phyloP scores from a whole-genome alignment of 805 yeast species.

The Vanderwaltozyma polyspora region DNA sequence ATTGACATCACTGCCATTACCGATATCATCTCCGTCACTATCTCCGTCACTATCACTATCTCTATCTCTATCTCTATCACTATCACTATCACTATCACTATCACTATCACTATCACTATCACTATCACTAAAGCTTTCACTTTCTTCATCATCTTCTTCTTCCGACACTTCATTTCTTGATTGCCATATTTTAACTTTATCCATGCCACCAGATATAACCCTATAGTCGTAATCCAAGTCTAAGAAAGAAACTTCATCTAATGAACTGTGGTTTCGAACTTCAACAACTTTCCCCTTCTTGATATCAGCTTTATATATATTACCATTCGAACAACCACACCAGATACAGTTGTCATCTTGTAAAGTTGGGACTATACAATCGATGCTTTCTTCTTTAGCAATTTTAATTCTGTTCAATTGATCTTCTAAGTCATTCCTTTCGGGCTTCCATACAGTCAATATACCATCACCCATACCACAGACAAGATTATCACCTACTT shows the following conservation, averaged over 20 bases:
- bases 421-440: slow-evolving; percentile 57
- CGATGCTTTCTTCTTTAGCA: slow-evolving; percentile 60
- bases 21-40: slow-evolving; percentile 6
- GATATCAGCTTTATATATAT: slow-evolving; percentile 54
- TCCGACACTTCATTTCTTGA: slow-evolving; percentile 13
- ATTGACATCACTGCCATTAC: slow-evolving; percentile 14
- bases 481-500: slow-evolving; percentile 50
- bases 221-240: slow-evolving; percentile 78
- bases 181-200: slow-evolving; percentile 73
- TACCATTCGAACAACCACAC: slow-evolving; percentile 76
- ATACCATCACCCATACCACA: slow-evolving; percentile 91
- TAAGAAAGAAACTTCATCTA: slow-evolving; percentile 65
- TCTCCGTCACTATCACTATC: slow-evolving; percentile 12
- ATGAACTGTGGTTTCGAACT: slow-evolving; percentile 50
- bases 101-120: slow-evolving; percentile 4
- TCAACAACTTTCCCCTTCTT: slow-evolving; percentile 54
- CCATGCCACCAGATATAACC: slow-evolving; percentile 76
- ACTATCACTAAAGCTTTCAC: slow-evolving; percentile 16
- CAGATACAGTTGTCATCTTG: slow-evolving; percentile 44
- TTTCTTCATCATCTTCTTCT: slow-evolving; percentile 9
- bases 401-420: slow-evolving; percentile 70
- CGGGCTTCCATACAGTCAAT: slow-evolving; percentile 74
- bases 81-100: slow-evolving; percentile 2
- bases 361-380: slow-evolving; percentile 46
- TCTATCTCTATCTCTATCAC: slow-evolving; percentile 12